Base-by-base conservation (phyloP, 139 green algal species). In the Tetradesmus lagerheimii region DNA sequence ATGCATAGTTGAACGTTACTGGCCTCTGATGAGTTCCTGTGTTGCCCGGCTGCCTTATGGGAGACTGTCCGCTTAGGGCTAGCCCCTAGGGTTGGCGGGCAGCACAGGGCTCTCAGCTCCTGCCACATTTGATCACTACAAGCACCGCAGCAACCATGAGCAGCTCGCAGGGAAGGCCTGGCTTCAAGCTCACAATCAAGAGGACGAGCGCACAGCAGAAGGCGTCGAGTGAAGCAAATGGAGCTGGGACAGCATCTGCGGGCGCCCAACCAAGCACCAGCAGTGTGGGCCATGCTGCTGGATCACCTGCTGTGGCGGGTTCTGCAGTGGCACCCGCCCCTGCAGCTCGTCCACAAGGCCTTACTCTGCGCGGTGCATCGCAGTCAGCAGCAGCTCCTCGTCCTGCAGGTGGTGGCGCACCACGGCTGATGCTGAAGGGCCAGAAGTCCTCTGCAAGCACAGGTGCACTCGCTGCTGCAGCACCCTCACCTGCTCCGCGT, bases 151-250 rank as follows among this genome's bases (percentile, higher is more conserved):
- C 57, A 71, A 71, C 23, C 57, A 71, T 71, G 57, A 71, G 57
- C 57, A 71, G 57, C 57, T 71, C 57, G 57, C 57, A 71, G 25
- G 57, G 57, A 1, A 71, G 57, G 57, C 57, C 57, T 71, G 57
- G 57, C 23, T 39, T 79, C 29, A 88, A 88, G 38, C 64, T 88
- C 34, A 80, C 83, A 27, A 62, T 88, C 11, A 88, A 88, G 83
- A 88, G 75, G 83, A 88, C 83, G 27, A 31, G 27, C 37, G 15
- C 83, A 38, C 37, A 57, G 62, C 53, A 50, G 66, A 74, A 80
- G n/a, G 9, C 64, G 25, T 34, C 50, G 41, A 29, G 76, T 34
- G 20, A n/a, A 16, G 64, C 38, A 29, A 64, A 66, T 80, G 38
- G 64, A 20, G 37, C 29, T 64, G 8, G 27, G 4, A 31, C 38